These are phyloP conservation scores for Aspergillus ostianus DNA, from an alignment of 495 filamentous ascomycete genomes.

Conservation along the genomic window DNA sequence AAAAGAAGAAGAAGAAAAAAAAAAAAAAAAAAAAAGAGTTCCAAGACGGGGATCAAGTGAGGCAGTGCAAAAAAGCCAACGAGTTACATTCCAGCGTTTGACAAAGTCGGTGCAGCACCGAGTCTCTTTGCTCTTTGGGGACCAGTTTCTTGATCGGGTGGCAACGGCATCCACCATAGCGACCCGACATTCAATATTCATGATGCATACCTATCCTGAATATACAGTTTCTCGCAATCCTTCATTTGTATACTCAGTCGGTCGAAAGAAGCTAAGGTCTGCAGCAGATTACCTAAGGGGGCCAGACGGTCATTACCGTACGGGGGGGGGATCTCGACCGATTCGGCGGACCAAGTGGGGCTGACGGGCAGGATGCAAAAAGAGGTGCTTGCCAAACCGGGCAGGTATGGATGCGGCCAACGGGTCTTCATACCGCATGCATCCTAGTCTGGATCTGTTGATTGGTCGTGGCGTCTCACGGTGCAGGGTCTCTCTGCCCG, in stretches of 20 bases:
- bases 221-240: too few relatives aligned
- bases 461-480: neutral
- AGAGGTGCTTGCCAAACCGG: neutral
- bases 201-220: too few relatives aligned
- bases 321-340: neutral
- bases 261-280: too few relatives aligned
- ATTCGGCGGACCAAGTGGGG: neutral
- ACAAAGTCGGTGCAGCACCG: slow-evolving; percentile 10
- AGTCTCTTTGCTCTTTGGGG: slow-evolving; percentile 3
- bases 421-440: neutral
- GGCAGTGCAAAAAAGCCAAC: slow-evolving; percentile 26
- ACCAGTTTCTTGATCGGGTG: neutral
- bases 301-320: neutral
- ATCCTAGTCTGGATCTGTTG: neutral
- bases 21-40: slow-evolving; percentile 6
- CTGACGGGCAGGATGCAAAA: neutral
- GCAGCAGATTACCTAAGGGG: neutral
- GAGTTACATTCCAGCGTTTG: slow-evolving; percentile 21
- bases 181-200: too few relatives aligned
- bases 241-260: too few relatives aligned
- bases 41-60: slow-evolving; percentile 15
- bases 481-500: neutral
- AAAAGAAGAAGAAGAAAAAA: slow-evolving; percentile 6
- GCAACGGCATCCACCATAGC: too few relatives aligned
- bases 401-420: neutral